Evolutionary conservation across 1,139 yeast species (phyloP), one percentile per base, ranked within the genome.

Genomic region (Meyerozyma carpophila): DNA sequence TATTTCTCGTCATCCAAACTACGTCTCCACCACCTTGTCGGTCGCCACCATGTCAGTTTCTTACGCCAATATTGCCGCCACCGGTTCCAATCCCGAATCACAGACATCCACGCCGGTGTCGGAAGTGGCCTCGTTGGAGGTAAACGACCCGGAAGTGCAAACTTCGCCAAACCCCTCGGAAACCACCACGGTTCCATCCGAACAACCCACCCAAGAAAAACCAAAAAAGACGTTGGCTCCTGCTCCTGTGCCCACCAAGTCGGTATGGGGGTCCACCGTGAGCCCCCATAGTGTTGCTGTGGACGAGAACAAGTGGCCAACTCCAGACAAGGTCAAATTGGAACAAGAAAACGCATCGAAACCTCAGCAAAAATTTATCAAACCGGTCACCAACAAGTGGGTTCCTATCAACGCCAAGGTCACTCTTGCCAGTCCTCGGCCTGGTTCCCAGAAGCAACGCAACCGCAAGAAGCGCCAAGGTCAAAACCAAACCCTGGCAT

Each of bases 391-490:
- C 52, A 90, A 84, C 56, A 88, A 88, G 64, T 89, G 95, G 95
- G 85, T 87, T 39, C 95, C 95, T n/a, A 82, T 84, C 59, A 78
- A 80, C 52, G 94, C 93, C 27, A 79, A 84, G 50, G 83, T 85
- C 44, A 80, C 78, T 42, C 70, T 78, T 48, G 72, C 81, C 36
- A 66, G 61, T 48, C 57, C 57, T 41, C 58, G 61, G 47, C 56
- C 50, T 39, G 61, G 54, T 39, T 52, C 50, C 53, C 64, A 61
- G 47, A 63, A 58, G 51, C 66, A 60, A 42, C 56, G 56, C 51
- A 61, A 59, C 50, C 65, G 67, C 54, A 69, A 66, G 53, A 66
- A 62, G 47, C 55, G 41, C 26, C 44, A 52, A 47, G 45, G 44
- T 46, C 32, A 45, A 49, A 31, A 26, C 42, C 46, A 50, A 47